Conservation (phyloP, 805 yeast genomes). For the Candida nanaspora region DNA sequence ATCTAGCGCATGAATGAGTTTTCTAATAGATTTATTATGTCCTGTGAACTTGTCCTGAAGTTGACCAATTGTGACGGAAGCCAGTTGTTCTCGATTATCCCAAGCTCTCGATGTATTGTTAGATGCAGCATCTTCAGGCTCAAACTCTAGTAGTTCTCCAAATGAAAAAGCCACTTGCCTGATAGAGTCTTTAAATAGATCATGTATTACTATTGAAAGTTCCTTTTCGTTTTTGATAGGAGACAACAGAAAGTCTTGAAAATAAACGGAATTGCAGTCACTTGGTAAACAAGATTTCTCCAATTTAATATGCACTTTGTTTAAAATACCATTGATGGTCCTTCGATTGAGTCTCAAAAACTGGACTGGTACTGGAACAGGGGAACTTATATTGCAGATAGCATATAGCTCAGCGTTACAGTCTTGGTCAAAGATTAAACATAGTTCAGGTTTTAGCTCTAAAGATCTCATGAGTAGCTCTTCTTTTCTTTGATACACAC, state of each 20-base stretch:
- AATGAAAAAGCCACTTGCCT: slow-evolving; percentile 27
- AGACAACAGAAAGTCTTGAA: slow-evolving; percentile 18
- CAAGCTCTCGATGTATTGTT: neutral
- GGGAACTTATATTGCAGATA: slow-evolving; percentile 41
- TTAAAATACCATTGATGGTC: slow-evolving; percentile 8
- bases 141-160: slow-evolving; percentile 21
- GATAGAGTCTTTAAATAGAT: slow-evolving; percentile 27
- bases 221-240: slow-evolving; percentile 9
- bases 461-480: slow-evolving; percentile 17
- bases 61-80: slow-evolving; percentile 16
- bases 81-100: neutral
- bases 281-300: slow-evolving; percentile 24
- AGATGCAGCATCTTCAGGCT: slow-evolving; percentile 6
- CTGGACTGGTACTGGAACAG: slow-evolving; percentile 39
- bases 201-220: slow-evolving; percentile 39
- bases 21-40: slow-evolving; percentile 72
- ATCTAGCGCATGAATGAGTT: slow-evolving; percentile 56
- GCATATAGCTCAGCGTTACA: slow-evolving; percentile 39
- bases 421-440: slow-evolving; percentile 32
- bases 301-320: slow-evolving; percentile 11
- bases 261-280: slow-evolving; percentile 13
- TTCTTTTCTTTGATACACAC: slow-evolving; percentile 9
- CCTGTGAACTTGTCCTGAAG: slow-evolving; percentile 68
- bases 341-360: slow-evolving; percentile 30
- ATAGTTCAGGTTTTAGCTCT: slow-evolving; percentile 28